A percentile compares a stretch with the other conserved stretches of the same genome.
Conservation (phyloP, 805 yeast species). For the Saturnispora diversa region DNA sequence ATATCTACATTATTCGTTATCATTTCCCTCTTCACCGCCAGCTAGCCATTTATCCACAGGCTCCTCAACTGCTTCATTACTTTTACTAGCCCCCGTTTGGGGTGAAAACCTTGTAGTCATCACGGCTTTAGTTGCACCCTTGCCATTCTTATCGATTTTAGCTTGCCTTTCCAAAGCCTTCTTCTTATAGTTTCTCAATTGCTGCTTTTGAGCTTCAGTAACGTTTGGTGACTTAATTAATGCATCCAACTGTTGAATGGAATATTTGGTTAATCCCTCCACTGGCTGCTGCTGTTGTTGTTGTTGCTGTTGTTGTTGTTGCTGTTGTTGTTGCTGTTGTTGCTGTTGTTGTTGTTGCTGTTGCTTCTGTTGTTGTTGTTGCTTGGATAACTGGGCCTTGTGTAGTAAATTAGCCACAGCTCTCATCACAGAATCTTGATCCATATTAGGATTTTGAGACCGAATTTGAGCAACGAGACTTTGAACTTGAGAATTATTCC, state of each 20-base stretch:
- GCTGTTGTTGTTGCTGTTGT: constrained; percentile 12
- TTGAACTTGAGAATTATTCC: constrained; percentile 57
- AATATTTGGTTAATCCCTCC: constrained; percentile 15
- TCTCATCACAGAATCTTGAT: constrained; percentile 57
- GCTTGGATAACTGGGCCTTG: constrained; percentile 35
- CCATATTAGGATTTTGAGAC: constrained; percentile 53
- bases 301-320: constrained; percentile 13
- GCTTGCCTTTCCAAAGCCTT: constrained; percentile 25
- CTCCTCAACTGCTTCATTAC: constrained; percentile 6
- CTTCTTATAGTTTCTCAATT: constrained; percentile 24
- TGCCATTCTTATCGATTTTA: constrained; percentile 14
- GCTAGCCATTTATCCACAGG: constrained; percentile 5
- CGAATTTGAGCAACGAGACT: constrained; percentile 59
- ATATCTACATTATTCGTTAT: neutral
- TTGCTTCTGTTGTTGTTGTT: constrained; percentile 22
- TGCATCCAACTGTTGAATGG: constrained; percentile 22
- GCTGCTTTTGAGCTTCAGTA: constrained; percentile 38
- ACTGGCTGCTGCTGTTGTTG: constrained; percentile 10
- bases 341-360: constrained; percentile 13
- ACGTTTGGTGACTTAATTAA: constrained; percentile 31
- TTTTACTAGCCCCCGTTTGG: constrained; percentile 18
- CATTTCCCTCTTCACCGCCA: constrained; percentile 1
- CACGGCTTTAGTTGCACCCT: constrained; percentile 14
- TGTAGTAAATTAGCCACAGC: constrained; percentile 60
- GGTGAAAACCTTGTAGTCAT: constrained; percentile 27